These are phyloP conservation scores for Oehlia diaphana DNA, from an alignment of 192 early-diverging fungal genomes.

Conservation along the genomic window DNA sequence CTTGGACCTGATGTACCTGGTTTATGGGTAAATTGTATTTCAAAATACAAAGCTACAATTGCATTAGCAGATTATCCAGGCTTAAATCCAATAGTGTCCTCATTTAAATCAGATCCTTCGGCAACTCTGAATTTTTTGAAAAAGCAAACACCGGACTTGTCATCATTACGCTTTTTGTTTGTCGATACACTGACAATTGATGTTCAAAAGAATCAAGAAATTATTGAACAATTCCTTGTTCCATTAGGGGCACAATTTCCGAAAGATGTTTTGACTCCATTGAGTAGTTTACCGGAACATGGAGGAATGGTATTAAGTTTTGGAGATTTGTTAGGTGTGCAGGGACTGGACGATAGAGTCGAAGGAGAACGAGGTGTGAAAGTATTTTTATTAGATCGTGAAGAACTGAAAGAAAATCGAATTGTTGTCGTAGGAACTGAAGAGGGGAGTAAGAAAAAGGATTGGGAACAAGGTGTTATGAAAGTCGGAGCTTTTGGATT, in stretches of 20 bases:
- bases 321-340: slow-evolving; percentile 61
- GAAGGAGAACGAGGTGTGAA: slow-evolving; percentile 30
- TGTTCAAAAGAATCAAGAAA: slow-evolving; percentile 52
- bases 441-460: slow-evolving; percentile 30
- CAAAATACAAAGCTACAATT: slow-evolving; percentile 66
- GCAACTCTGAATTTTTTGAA: slow-evolving; percentile 52
- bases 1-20: slow-evolving; percentile 62
- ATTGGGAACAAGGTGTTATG: slow-evolving; percentile 35
- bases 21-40: slow-evolving; percentile 67
- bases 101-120: slow-evolving; percentile 54
- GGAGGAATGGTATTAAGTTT: slow-evolving; percentile 74
- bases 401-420: slow-evolving; percentile 61
- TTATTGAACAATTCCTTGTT: slow-evolving; percentile 44
- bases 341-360: slow-evolving; percentile 33
- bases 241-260: slow-evolving; percentile 48
- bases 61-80: slow-evolving; percentile 72
- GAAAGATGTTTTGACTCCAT: slow-evolving; percentile 57
- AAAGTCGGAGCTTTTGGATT: slow-evolving; percentile 60
- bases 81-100: slow-evolving; percentile 57
- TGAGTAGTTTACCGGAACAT: slow-evolving; percentile 71
- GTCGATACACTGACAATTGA: slow-evolving; percentile 69
- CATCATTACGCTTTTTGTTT: slow-evolving; percentile 59
- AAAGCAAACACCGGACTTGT: slow-evolving; percentile 57
- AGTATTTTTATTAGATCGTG: slow-evolving; percentile 61
- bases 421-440: slow-evolving; percentile 57